Evolutionary conservation across 2,329 filamentous ascomycete species (phyloP).

Genomic region (Knoxdaviesia capensis): DNA sequence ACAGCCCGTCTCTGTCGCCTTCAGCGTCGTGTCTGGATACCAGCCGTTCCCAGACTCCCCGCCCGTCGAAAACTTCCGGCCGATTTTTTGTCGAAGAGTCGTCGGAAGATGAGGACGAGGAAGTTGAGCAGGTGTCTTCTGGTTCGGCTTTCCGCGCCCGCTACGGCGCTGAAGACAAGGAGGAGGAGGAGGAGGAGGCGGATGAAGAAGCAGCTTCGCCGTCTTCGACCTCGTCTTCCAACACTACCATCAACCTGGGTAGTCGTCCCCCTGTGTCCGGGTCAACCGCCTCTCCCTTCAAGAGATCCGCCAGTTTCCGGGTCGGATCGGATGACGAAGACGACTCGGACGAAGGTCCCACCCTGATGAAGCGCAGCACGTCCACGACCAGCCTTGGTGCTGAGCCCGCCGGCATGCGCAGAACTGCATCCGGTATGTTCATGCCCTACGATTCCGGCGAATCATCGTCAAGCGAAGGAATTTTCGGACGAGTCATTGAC

Average conservation of each 20-base stretch:
- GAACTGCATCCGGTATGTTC: constrained; percentile 76
- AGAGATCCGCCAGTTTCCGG: too few species aligned
- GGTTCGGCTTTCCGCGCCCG: constrained; percentile 7
- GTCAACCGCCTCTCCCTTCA: too few species aligned
- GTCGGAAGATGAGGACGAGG: constrained; percentile 34
- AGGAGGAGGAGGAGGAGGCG: constrained; percentile 1
- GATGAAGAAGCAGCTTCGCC: background rate
- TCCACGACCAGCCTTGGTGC: constrained; percentile 27
- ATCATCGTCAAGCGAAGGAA: constrained; percentile 33
- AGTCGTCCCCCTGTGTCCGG: too few species aligned
- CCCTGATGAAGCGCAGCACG: constrained; percentile 22
- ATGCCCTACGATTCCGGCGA: constrained; percentile 72
- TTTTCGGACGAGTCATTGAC: constrained; percentile 65
- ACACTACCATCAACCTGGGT: too few species aligned
- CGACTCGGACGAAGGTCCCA: constrained; percentile 2
- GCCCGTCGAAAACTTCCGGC: constrained; percentile 40
- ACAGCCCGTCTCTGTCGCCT: constrained; percentile 38
- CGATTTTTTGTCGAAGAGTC: constrained; percentile 43
- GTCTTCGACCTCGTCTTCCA: too few species aligned
- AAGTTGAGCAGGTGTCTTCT: constrained; percentile 11
- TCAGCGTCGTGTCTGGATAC: constrained; percentile 64
- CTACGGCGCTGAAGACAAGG: constrained; percentile 6
- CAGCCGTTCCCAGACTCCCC: constrained; percentile 26
- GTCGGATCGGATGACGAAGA: background rate
- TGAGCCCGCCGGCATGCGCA: constrained; percentile 43